Conservation (phyloP, 164 flowering plant genomes). For the Magnolia officinalis region DNA sequence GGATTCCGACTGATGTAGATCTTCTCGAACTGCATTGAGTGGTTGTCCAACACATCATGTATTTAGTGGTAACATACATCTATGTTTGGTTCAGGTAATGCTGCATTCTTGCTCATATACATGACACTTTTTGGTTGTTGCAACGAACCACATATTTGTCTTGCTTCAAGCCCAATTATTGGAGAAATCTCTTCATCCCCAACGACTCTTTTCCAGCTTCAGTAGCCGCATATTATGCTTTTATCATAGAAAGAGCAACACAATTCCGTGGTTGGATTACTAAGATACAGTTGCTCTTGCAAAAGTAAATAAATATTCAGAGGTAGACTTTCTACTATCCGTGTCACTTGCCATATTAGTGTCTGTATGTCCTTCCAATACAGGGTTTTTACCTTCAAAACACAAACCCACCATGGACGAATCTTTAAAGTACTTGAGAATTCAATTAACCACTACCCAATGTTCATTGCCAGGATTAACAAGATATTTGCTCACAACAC, state of each 20-base stretch:
- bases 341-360: slow-evolving; percentile 2
- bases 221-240: neutral
- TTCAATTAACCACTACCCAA: too few species aligned
- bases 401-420: neutral
- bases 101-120: neutral
- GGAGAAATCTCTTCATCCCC: neutral
- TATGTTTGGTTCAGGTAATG: neutral
- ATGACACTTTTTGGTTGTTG: neutral
- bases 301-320: slow-evolving; percentile 1
- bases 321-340: neutral
- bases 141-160: neutral
- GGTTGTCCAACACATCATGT: neutral
- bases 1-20: neutral
- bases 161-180: neutral
- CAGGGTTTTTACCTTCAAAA: neutral
- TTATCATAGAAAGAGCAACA: neutral
- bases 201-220: neutral
- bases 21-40: slow-evolving; percentile 1
- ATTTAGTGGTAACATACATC: neutral
- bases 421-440: neutral
- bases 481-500: too few species aligned
- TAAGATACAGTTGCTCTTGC: neutral
- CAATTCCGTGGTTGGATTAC: too few species aligned
- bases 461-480: too few species aligned
- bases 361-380: slow-evolving; percentile 7